Evolutionary conservation across 1,284 basidiomycete genomes (phyloP).

Genomic region (Pseudozyma pruni): DNA sequence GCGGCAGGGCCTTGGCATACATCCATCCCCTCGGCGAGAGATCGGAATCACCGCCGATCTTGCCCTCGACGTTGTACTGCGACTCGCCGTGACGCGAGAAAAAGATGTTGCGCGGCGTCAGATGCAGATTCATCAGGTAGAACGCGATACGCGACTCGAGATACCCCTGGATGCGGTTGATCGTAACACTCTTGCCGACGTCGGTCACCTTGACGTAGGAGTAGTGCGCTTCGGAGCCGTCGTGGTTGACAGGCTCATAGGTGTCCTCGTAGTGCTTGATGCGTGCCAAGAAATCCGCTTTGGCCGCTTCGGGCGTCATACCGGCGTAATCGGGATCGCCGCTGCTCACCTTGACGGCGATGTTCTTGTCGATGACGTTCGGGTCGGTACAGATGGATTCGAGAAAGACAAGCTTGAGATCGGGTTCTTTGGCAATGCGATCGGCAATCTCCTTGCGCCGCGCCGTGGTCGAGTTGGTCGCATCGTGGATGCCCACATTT

Average conservation of each 20-base stretch:
- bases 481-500: constrained; percentile 98
- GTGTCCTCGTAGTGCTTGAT: constrained; percentile 93
- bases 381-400: constrained; percentile 96
- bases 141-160: constrained; percentile 96
- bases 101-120: constrained; percentile 96
- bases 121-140: constrained; percentile 97
- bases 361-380: constrained; percentile 89
- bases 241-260: constrained; percentile 84
- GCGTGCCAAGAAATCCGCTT: constrained; percentile 86
- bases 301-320: constrained; percentile 84
- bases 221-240: constrained; percentile 76
- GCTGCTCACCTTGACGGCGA: constrained; percentile 92
- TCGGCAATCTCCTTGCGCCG: constrained; percentile 82
- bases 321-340: constrained; percentile 98
- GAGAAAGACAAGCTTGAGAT: constrained; percentile 90
- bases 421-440: constrained; percentile 86
- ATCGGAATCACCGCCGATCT: constrained; percentile 94
- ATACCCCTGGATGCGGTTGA: constrained; percentile 75
- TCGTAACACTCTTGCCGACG: constrained; percentile 67
- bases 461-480: constrained; percentile 86
- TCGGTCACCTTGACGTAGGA: constrained; percentile 67
- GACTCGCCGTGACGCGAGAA: constrained; percentile 97
- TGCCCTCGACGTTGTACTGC: constrained; percentile 94
- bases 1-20: constrained; percentile 87
- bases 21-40: constrained; percentile 84